A percentile compares a stretch with the other conserved stretches of the same genome.
phyloP scores from a whole-genome alignment of 768 basidiomycete species.

The Tubosaeta sp. region DNA sequence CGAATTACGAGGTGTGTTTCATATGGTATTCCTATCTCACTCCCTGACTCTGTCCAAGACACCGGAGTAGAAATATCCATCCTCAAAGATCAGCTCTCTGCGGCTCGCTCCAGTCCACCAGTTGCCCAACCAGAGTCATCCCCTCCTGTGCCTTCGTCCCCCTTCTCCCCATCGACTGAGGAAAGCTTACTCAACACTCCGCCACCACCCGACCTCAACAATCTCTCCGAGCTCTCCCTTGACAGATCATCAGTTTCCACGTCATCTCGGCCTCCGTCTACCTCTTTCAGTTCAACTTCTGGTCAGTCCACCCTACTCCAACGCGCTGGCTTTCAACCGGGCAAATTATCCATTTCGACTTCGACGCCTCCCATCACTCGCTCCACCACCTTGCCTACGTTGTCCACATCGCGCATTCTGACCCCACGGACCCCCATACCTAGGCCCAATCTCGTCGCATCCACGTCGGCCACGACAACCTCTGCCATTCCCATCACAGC shows the following conservation, averaged over 20 bases:
- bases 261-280: slow-evolving; percentile 31
- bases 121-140: slow-evolving; percentile 25
- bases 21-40: not conserved
- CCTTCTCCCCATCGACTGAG: slow-evolving; percentile 35
- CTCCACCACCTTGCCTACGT: slow-evolving; percentile 53
- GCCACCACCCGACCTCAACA: slow-evolving; percentile 56
- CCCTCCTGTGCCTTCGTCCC: slow-evolving; percentile 30
- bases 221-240: slow-evolving; percentile 49
- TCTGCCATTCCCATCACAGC: slow-evolving; percentile 37
- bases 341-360: slow-evolving; percentile 36
- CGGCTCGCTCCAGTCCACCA: slow-evolving; percentile 32
- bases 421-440: slow-evolving; percentile 42
- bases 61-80: slow-evolving; percentile 81
- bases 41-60: slow-evolving; percentile 45
- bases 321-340: slow-evolving; percentile 47
- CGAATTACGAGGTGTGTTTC: slow-evolving; percentile 82
- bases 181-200: slow-evolving; percentile 57
- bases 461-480: slow-evolving; percentile 34
- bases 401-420: slow-evolving; percentile 43
- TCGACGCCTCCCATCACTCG: slow-evolving; percentile 51
- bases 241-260: slow-evolving; percentile 37
- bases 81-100: slow-evolving; percentile 67
- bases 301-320: slow-evolving; percentile 48
- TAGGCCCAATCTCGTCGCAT: slow-evolving; percentile 37
- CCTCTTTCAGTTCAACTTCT: slow-evolving; percentile 30